These are phyloP conservation scores for Volvox carteri DNA, from an alignment of 163 green algal genomes.

Conservation along the genomic window DNA sequence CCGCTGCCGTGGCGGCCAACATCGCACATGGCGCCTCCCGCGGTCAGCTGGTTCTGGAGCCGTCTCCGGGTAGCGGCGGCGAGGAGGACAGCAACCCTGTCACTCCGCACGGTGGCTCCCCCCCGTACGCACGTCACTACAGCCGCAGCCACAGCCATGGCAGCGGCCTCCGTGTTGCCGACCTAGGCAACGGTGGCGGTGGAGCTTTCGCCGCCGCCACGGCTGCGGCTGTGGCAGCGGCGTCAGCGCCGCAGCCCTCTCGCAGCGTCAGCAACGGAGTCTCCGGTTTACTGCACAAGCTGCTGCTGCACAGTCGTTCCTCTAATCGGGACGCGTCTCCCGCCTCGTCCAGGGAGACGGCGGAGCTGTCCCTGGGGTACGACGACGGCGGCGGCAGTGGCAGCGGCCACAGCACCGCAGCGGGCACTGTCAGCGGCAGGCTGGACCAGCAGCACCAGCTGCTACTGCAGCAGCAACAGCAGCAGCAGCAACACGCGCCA, in stretches of 20 bases:
- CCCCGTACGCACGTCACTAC: not conserved
- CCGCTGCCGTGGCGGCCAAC: not conserved
- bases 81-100: not conserved
- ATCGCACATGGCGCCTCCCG: not conserved
- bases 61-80: not conserved
- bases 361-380: not conserved
- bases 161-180: not conserved
- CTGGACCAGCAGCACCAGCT: not conserved
- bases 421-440: not conserved
- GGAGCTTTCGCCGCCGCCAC: not conserved
- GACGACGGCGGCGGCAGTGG: not conserved
- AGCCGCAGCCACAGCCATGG: not conserved
- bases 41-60: not conserved
- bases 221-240: not conserved
- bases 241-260: not conserved
- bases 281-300: conserved; percentile 9
- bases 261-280: not conserved
- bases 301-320: not conserved
- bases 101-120: not conserved
- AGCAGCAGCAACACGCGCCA: not conserved
- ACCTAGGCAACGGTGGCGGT: not conserved
- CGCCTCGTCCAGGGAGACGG: not conserved
- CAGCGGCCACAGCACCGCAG: not conserved
- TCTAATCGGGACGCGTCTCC: not conserved
- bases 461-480: not conserved